phyloP scores from a whole-genome alignment of 306 rosid species.

The Trifolium dubium region DNA sequence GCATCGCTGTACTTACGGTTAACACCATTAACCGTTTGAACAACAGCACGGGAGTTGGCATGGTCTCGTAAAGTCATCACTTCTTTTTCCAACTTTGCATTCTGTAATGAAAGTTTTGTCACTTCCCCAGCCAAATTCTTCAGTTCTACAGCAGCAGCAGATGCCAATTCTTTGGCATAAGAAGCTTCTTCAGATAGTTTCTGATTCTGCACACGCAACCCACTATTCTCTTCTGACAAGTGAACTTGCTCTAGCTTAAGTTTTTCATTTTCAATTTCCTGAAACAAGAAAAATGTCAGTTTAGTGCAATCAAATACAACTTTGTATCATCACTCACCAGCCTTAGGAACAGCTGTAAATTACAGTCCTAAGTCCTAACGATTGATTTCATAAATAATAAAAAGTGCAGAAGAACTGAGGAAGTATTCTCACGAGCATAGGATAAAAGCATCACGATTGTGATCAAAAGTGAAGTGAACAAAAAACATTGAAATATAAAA shows the following conservation, averaged over 20 bases:
- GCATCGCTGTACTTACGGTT: conserved; percentile 74
- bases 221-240: conserved; percentile 91
- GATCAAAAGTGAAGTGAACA: neutral
- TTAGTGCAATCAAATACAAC: conserved; percentile 14
- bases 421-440: conserved; percentile 25
- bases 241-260: conserved; percentile 86
- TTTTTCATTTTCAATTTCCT: conserved; percentile 95
- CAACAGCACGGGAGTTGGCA: conserved; percentile 61
- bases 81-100: conserved; percentile 87
- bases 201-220: conserved; percentile 89
- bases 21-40: conserved; percentile 63
- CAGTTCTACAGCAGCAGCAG: conserved; percentile 98
- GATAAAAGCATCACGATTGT: neutral
- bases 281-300: conserved; percentile 34
- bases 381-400: conserved; percentile 20
- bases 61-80: conserved; percentile 73
- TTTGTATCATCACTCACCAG: conserved; percentile 6
- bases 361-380: conserved; percentile 13
- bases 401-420: neutral
- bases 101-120: conserved; percentile 88
- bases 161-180: conserved; percentile 95
- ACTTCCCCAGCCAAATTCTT: conserved; percentile 98
- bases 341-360: conserved; percentile 2
- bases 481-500: conserved; percentile 2
- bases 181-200: conserved; percentile 98